Evolutionary conservation across 106 monocot genomes (phyloP).

Genomic region (Allium cepa): DNA sequence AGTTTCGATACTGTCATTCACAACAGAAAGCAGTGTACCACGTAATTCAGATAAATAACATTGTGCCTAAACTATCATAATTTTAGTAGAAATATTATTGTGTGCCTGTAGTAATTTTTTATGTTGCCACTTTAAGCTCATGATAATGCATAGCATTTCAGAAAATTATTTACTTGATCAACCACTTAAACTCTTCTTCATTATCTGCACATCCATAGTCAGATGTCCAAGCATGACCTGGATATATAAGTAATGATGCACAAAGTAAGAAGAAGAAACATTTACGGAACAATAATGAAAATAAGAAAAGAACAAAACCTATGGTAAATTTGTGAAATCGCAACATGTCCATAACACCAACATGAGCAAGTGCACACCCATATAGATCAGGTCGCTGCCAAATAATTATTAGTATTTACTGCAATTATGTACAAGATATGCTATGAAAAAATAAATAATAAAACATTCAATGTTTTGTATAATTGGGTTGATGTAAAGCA

Average conservation of each 20-base stretch:
- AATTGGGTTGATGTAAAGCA: not conserved
- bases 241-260: constrained; percentile 8
- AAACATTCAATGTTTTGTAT: not conserved
- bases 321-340: constrained; percentile 98
- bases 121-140: too few relatives aligned
- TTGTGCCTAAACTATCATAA: too few relatives aligned
- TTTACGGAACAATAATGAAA: not conserved
- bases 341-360: constrained; percentile 99
- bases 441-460: constrained; percentile 3
- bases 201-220: constrained; percentile 94
- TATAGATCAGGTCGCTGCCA: constrained; percentile 91
- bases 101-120: too few relatives aligned
- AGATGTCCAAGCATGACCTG: constrained; percentile 92
- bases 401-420: not conserved
- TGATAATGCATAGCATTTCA: too few relatives aligned
- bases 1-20: too few relatives aligned
- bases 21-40: too few relatives aligned
- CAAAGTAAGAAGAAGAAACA: not conserved
- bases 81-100: too few relatives aligned
- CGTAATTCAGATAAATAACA: too few relatives aligned
- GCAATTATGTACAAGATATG: not conserved
- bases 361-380: constrained; percentile 94
- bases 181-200: constrained; percentile 84
- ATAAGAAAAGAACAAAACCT: constrained; percentile 23
- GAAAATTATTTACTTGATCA: constrained; percentile 60